phyloP scores from a whole-genome alignment of 257 asterid genomes.

The Solanum neorickii region DNA sequence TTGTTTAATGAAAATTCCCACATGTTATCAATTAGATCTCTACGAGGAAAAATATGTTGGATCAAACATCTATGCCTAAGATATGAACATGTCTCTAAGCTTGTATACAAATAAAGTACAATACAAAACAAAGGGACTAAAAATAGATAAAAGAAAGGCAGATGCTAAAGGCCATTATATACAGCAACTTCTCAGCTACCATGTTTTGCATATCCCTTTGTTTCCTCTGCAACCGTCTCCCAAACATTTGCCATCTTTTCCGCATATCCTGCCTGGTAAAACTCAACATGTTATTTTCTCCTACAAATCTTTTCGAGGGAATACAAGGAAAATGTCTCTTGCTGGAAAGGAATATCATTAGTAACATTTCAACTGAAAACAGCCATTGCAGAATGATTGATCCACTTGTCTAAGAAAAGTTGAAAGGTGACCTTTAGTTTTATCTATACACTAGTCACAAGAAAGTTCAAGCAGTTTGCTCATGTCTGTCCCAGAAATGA shows the following conservation, averaged over 20 bases:
- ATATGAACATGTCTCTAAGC: background rate
- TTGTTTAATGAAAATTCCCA: background rate
- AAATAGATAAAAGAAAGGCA: background rate
- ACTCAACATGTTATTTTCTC: conserved; percentile 1
- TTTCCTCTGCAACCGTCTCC: conserved; percentile 82
- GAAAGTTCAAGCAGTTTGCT: background rate
- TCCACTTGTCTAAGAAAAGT: background rate
- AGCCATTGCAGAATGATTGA: background rate
- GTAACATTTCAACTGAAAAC: background rate
- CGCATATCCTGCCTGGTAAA: conserved; percentile 82
- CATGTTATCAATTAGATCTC: background rate
- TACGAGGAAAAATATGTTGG: background rate
- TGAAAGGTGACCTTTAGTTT: background rate
- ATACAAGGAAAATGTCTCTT: background rate
- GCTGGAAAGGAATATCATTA: background rate
- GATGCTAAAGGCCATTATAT: conserved; percentile 6
- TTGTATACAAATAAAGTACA: conserved; percentile 10
- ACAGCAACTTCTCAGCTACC: conserved; percentile 14
- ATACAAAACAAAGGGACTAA: background rate
- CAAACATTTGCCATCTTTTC: conserved; percentile 88
- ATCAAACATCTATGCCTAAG: background rate
- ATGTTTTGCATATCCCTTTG: conserved; percentile 42
- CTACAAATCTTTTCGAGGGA: background rate
- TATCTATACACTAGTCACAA: background rate
- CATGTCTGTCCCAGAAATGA: background rate